Conservation (phyloP, 805 yeast genomes). For the Kodamaea lidongshanica region DNA sequence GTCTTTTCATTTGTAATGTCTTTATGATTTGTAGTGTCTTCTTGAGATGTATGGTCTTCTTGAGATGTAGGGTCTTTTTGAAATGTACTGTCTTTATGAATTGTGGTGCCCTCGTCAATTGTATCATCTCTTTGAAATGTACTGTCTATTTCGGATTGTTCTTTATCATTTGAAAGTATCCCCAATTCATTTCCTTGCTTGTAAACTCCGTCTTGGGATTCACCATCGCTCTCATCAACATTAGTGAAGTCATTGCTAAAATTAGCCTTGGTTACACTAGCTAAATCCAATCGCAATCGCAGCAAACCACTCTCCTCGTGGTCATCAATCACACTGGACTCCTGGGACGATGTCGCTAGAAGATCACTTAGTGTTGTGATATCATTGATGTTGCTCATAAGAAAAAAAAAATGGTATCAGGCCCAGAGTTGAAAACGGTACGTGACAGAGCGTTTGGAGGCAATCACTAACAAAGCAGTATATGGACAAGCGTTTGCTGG, state of each 20-base stretch:
- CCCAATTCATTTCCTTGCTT: no score
- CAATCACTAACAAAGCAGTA: constrained; percentile 43
- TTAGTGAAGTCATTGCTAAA: no score
- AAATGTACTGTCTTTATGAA: no score
- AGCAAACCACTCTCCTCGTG: constrained; percentile 4
- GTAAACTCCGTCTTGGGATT: no score
- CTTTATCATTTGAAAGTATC: no score
- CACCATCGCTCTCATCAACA: no score
- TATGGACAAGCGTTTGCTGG: constrained; percentile 66
- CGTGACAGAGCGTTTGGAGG: constrained; percentile 14
- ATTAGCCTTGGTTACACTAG: constrained; percentile 4
- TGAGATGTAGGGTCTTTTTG: no score
- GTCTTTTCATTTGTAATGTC: constrained; percentile 1
- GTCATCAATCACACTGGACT: constrained; percentile 5
- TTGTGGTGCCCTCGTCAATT: no score
- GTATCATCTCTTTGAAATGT: no score
- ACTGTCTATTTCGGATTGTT: no score
- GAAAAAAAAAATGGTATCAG: constrained; percentile 55
- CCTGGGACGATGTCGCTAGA: constrained; percentile 16
- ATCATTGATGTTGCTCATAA: constrained; percentile 21
- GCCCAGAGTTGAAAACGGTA: constrained; percentile 55
- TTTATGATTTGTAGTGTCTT: no score
- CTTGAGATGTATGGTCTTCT: no score
- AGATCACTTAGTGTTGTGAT: constrained; percentile 23
- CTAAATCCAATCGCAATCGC: constrained; percentile 10